A percentile compares a stretch with the other conserved stretches of the same genome.
These are phyloP conservation scores for Nitzschia putrida DNA, from an alignment of 108 stramenopile species.

Conservation along the genomic window DNA sequence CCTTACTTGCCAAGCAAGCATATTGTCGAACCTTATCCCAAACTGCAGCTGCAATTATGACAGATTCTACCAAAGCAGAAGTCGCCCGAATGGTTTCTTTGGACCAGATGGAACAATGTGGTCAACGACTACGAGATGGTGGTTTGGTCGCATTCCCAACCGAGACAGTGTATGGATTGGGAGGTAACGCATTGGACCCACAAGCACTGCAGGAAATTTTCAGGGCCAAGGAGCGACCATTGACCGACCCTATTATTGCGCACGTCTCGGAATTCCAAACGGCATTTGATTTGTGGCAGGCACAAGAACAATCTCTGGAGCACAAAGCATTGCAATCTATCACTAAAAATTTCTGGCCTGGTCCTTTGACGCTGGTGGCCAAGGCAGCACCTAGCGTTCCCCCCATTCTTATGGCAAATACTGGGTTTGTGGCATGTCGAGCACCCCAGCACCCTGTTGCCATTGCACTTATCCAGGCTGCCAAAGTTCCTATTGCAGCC, in stretches of 20 bases:
- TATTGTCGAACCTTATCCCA: no score
- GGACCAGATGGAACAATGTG: constrained; percentile 51
- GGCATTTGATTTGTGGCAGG: constrained; percentile 77
- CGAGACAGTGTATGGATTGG: constrained; percentile 99
- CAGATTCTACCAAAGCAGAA: no score
- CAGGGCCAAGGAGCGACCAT: constrained; percentile 90
- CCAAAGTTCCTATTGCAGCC: constrained; percentile 94
- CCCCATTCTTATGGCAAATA: constrained; percentile 82
- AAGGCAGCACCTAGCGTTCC: constrained; percentile 78
- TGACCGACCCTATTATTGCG: constrained; percentile 96
- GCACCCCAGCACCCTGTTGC: constrained; percentile 91
- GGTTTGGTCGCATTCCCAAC: constrained; percentile 89
- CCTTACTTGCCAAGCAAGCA: no score
- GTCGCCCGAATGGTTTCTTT: constrained; percentile 4
- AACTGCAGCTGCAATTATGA: no score
- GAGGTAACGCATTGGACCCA: constrained; percentile 92
- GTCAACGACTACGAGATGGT: constrained; percentile 65
- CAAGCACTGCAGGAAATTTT: constrained; percentile 87
- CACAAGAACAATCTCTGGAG: constrained; percentile 44
- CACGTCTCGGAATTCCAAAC: constrained; percentile 72
- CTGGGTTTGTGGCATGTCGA: constrained; percentile 96
- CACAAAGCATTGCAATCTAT: constrained; percentile 53
- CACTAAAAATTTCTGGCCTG: constrained; percentile 86
- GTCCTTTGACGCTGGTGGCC: constrained; percentile 91
- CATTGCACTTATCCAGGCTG: constrained; percentile 68